Percentiles rank a stretch among this genome's conserved stretches.
These are phyloP conservation scores for Leptographium galeiforme DNA, from an alignment of 2,329 filamentous ascomycete genomes.

Conservation along the genomic window DNA sequence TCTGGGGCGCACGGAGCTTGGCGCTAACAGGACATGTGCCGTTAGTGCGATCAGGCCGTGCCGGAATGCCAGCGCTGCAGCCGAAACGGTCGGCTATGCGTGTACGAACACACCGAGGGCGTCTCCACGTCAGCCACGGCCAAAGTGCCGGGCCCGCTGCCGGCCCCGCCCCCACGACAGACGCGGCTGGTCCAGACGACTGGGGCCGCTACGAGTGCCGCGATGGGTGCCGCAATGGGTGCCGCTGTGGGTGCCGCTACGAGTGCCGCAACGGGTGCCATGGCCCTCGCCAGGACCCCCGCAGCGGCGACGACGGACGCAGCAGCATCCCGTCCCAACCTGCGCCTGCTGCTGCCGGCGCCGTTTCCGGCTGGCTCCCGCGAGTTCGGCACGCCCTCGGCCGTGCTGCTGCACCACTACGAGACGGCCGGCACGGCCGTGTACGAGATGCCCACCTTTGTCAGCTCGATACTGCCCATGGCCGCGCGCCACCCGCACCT, in stretches of 20 bases:
- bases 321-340: not conserved
- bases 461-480: conserved; percentile 7
- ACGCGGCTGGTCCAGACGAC: not conserved
- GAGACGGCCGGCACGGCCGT: conserved; percentile 3
- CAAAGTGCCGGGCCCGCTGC: not conserved
- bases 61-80: conserved; percentile 12
- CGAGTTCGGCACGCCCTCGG: conserved; percentile 9
- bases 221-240: not conserved
- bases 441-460: conserved; percentile 11
- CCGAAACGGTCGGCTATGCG: conserved; percentile 11
- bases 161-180: not conserved
- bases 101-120: conserved; percentile 5
- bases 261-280: not conserved
- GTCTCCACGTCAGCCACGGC: not conserved
- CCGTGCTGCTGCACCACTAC: conserved; percentile 11
- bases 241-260: no score
- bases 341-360: conserved; percentile 1
- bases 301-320: not conserved
- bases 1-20: not conserved
- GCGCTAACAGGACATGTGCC: not conserved
- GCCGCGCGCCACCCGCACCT: conserved; percentile 9
- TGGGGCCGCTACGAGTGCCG: not conserved
- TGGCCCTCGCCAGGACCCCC: not conserved
- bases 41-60: conserved; percentile 12
- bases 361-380: conserved; percentile 3